phyloP scores from a whole-genome alignment of 768 basidiomycete genomes.

The Tylopilus vinaceipallidus region DNA sequence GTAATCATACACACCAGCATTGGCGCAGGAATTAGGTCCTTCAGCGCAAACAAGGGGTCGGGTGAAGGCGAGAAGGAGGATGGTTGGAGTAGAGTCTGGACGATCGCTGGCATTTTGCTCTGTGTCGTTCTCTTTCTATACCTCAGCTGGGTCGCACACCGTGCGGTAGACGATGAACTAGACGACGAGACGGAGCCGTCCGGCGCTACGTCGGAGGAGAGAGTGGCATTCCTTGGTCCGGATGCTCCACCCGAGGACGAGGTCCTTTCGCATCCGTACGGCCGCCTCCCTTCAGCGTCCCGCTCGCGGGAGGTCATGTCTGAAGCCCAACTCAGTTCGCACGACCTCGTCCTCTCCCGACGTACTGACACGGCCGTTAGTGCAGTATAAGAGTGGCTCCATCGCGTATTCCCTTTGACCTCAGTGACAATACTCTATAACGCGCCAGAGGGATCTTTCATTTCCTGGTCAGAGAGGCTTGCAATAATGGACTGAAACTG shows the following conservation, averaged over 20 bases:
- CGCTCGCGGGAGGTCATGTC: conserved; percentile 39
- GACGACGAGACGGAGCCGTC: conserved; percentile 39
- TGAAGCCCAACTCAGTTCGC: conserved; percentile 41
- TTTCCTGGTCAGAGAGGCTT: background rate
- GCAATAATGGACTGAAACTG: conserved; percentile 6
- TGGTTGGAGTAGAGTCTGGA: conserved; percentile 55
- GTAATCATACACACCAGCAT: conserved; percentile 88
- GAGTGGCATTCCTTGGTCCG: conserved; percentile 49
- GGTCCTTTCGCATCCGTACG: conserved; percentile 12
- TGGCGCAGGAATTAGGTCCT: conserved; percentile 84
- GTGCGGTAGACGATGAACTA: conserved; percentile 56
- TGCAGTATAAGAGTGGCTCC: conserved; percentile 8
- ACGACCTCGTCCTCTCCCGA: conserved; percentile 15
- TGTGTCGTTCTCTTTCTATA: conserved; percentile 78
- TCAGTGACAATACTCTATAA: background rate
- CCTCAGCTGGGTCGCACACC: conserved; percentile 75
- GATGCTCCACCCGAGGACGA: conserved; percentile 27
- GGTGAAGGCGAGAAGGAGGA: conserved; percentile 38
- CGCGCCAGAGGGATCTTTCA: background rate
- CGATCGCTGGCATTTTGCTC: conserved; percentile 64
- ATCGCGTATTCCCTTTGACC: background rate
- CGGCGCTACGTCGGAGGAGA: conserved; percentile 43
- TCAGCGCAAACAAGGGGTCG: conserved; percentile 49
- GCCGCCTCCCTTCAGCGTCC: conserved; percentile 17
- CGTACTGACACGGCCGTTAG: conserved; percentile 10